Evolutionary conservation across 805 yeast species (phyloP), one percentile per base, ranked within the genome.

Genomic region (Yarrowia sp.): DNA sequence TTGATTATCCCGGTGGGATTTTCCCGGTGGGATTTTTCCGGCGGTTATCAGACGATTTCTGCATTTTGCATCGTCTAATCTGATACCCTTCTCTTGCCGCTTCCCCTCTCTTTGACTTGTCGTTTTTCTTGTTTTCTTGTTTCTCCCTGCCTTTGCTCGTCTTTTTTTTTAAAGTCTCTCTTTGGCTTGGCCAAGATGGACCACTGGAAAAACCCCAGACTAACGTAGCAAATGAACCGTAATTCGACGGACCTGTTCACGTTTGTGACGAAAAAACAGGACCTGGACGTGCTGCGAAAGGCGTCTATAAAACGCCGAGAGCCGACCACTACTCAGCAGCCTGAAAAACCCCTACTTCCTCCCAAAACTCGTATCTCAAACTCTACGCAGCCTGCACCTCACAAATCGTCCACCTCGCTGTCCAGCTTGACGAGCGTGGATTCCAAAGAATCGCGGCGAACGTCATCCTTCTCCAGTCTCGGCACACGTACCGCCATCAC

Each of bases 201-300:
- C 5, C 28, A 3, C 28, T 22, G 28, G 28, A 3, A 22, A 22
- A 22, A 3, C 28, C 28, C 28, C n/a, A n/a, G 3, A 9, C 53
- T 47, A 47, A 47, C 53, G 3, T 14, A 55, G 61, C 33, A 42
- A 42, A 53, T 55, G 61, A 51, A 51, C 58, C 58, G 58, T 51
- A 51, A 51, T 36, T 51, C 58, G 9, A 36, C 58, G 58, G 58
- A 51, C 28, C 43, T 51, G 6, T 51, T 51, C 58, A 51, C 58
- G 42, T 51, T 51, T 51, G 58, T 51, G 10, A 51, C 58, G 2
- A 51, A 51, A 51, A 51, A 51, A 38, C 58, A 51, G 58, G 58
- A 51, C 10, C 58, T 51, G 43, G 58, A 51, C 43, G 58, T 51
- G 58, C 43, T 51, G 58, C 43, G 58, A 14, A 36, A 51, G 43